Percentiles rank a stretch among this genome's conserved stretches.
Conservation (phyloP, 306 rosid species). For the Hippophae gyantsensis region DNA sequence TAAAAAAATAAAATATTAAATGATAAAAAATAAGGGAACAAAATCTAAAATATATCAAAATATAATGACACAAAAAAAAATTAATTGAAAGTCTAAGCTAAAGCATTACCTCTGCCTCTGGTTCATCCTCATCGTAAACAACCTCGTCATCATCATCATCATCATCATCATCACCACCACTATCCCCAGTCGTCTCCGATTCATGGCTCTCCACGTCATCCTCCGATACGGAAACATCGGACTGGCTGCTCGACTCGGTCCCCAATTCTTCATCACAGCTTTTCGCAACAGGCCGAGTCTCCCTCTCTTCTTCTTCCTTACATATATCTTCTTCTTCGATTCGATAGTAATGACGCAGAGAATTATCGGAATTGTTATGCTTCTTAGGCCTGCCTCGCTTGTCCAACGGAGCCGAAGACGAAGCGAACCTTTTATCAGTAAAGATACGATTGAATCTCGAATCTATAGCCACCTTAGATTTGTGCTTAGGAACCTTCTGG, state of each 20-base stretch:
- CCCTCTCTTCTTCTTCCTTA: conserved; percentile 18
- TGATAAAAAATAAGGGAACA: not conserved
- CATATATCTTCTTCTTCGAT: conserved; percentile 22
- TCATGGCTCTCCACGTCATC: conserved; percentile 11
- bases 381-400: conserved; percentile 62
- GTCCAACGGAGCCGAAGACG: conserved; percentile 64
- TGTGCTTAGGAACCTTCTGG: conserved; percentile 51
- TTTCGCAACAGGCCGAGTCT: conserved; percentile 11
- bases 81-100: not conserved
- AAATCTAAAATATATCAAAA: too few relatives aligned
- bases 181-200: conserved; percentile 24
- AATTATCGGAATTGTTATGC: conserved; percentile 13
- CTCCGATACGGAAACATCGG: conserved; percentile 1
- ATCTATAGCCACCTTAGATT: conserved; percentile 59
- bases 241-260: not conserved
- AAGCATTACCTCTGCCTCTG: conserved; percentile 34
- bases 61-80: too few relatives aligned
- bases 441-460: conserved; percentile 63
- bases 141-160: conserved; percentile 32
- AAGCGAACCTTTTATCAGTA: conserved; percentile 38
- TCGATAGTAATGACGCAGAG: conserved; percentile 47
- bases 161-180: conserved; percentile 17
- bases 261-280: conserved; percentile 17
- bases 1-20: not conserved
- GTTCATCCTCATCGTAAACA: conserved; percentile 28